A percentile compares a stretch with the other conserved stretches of the same genome.
phyloP scores from a whole-genome alignment of 2,329 filamentous ascomycete genomes.

The Myrmaecium sp. region DNA sequence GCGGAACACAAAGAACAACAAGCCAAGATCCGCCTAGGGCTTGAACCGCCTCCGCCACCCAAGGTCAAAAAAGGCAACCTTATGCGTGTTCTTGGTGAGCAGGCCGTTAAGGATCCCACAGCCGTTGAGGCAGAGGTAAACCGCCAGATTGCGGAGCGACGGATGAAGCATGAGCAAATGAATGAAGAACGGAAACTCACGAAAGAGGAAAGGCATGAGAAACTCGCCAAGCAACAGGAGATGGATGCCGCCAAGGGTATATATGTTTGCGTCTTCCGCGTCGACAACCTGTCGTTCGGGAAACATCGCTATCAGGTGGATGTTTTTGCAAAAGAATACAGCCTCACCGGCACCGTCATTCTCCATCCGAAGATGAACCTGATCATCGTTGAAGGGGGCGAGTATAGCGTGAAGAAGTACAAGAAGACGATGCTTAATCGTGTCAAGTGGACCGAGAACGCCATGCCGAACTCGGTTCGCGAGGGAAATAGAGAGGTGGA shows the following conservation, averaged over 20 bases:
- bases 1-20: slow-evolving; percentile 91
- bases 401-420: slow-evolving; percentile 67
- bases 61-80: slow-evolving; percentile 97
- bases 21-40: slow-evolving; percentile 81
- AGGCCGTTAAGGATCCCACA: slow-evolving; percentile 88
- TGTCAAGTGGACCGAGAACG: slow-evolving; percentile 89
- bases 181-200: slow-evolving; percentile 81
- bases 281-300: slow-evolving; percentile 77
- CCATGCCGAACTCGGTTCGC: slow-evolving; percentile 42
- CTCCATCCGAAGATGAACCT: slow-evolving; percentile 81
- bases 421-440: slow-evolving; percentile 87
- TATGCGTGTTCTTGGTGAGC: slow-evolving; percentile 90
- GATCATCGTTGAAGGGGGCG: slow-evolving; percentile 80
- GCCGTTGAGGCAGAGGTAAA: slow-evolving; percentile 92
- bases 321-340: slow-evolving; percentile 79
- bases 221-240: slow-evolving; percentile 66
- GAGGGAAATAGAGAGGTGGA: slow-evolving; percentile 44
- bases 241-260: slow-evolving; percentile 79
- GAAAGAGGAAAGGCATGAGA: slow-evolving; percentile 74
- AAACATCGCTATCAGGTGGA: slow-evolving; percentile 87
- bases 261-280: slow-evolving; percentile 72
- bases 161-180: slow-evolving; percentile 54
- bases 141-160: slow-evolving; percentile 75
- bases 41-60: slow-evolving; percentile 77
- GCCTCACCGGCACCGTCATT: slow-evolving; percentile 76